phyloP scores from a whole-genome alignment of 2,329 filamentous ascomycete genomes.

The Orbilia oligospora region DNA sequence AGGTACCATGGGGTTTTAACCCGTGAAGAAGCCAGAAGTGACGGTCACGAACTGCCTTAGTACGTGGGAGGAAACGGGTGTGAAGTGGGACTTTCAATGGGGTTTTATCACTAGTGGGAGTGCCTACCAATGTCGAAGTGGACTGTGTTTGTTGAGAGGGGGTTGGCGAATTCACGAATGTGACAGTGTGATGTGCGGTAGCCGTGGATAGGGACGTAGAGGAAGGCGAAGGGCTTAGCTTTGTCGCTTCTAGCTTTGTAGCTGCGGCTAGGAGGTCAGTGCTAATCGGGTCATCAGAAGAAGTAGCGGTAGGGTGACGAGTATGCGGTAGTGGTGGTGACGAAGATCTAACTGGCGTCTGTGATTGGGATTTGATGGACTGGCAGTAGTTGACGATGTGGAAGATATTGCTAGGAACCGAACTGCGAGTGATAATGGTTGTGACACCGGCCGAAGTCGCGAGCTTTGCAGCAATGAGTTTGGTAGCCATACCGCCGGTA shows the following conservation, averaged over 20 bases:
- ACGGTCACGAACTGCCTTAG: constrained; percentile 82
- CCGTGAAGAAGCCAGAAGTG: constrained; percentile 98
- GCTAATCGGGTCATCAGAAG: constrained; percentile 48
- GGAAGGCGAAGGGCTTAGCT: constrained; percentile 60
- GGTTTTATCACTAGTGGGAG: constrained; percentile 19
- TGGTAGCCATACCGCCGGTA: constrained; percentile 97
- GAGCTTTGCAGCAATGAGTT: constrained; percentile 91
- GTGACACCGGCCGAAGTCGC: constrained; percentile 96
- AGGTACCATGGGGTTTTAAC: constrained; percentile 86
- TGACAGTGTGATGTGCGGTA: constrained; percentile 5
- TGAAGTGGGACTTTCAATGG: constrained; percentile 75
- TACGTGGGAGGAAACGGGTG: constrained; percentile 90
- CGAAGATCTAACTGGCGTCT: constrained; percentile 43
- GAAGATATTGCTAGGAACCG: constrained; percentile 91
- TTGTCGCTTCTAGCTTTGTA: constrained; percentile 48
- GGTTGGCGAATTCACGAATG: constrained; percentile 37
- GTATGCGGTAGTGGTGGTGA: constrained; percentile 72
- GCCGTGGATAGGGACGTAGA: constrained; percentile 60
- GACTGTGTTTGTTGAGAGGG: constrained; percentile 21
- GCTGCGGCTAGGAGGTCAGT: constrained; percentile 49
- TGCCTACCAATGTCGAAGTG: background rate
- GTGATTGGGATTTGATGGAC: constrained; percentile 70
- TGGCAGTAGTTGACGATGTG: constrained; percentile 88
- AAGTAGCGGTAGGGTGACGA: constrained; percentile 87
- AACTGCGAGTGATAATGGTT: constrained; percentile 93